Base-by-base conservation (phyloP, 108 stramenopile genomes). In the Seminavis robusta region DNA sequence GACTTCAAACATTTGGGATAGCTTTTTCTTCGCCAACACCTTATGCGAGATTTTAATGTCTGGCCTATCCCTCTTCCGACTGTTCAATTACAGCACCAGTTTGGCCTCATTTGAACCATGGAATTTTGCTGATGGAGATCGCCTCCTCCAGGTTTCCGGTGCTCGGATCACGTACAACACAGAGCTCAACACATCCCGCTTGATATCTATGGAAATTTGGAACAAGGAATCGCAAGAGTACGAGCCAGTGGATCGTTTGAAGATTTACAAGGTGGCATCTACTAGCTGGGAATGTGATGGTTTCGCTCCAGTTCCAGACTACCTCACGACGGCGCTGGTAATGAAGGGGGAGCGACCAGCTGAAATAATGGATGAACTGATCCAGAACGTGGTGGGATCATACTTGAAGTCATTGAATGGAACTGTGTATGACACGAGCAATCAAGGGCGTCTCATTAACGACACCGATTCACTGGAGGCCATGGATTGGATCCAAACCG, bases 101-200 rank as follows among this genome's bases (percentile, higher is more conserved):
- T 57, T 73, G 28, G 74, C 75, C 9, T 55, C 73, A 25, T 76
- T 73, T 39, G 71, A 71, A 37, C 48, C 47, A 3, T 20, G 23
- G n/a, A 39, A 63, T 26, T 61, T 38, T 48, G 56, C 58, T 0
- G 33, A 45, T 27, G 56, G 58, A 29, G 74, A 71, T 15, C 71
- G 45, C n/a, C 40, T 81, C 28, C 39, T 81, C 9, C 79, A 81
- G 59, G 62, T 73, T 13, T 81, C 79, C 13, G 79, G 79, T 3
- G 36, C 76, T 61, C 56, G 42, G 28, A 26, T 73, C 15, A 65
- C 75, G 6, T 81, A 76, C 63, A 81, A 81, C 44, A 69, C 63
- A 30, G 13, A 66, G 33, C 31, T 69, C 7, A 41, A 56, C 13
- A 50, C 32, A 17, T 33, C 47, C 1, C 25, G 68, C 1, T 37